phyloP scores from a whole-genome alignment of 495 filamentous ascomycete genomes.

The Sordaria brevicollis region DNA sequence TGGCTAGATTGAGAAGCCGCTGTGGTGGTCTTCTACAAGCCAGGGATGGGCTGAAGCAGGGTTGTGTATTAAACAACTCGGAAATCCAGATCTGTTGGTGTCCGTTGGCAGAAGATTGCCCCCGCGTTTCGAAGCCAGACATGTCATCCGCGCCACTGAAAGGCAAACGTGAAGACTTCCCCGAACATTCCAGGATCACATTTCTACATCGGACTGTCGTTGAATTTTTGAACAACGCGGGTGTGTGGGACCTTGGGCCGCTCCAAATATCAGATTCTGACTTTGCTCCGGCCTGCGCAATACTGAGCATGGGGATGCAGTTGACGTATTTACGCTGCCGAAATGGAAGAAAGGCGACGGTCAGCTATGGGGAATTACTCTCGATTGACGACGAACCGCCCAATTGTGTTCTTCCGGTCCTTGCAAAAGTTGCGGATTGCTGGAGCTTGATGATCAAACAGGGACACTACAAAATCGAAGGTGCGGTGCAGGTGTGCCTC shows the following conservation, averaged over 20 bases:
- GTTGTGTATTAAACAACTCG: too few species aligned
- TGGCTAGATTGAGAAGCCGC: neutral
- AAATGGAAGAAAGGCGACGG: rapidly evolving
- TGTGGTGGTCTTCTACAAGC: neutral
- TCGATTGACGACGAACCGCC: neutral
- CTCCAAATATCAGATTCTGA: neutral
- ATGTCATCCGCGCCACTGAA: neutral
- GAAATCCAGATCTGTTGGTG: too few species aligned
- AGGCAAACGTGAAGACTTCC: neutral
- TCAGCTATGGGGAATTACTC: neutral
- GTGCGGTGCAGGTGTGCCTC: neutral
- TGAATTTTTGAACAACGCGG: neutral
- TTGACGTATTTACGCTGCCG: neutral
- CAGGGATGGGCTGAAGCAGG: rapidly evolving
- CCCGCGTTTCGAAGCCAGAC: rapidly evolving
- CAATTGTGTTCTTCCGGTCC: neutral
- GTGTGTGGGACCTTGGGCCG: neutral
- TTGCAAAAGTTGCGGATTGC: neutral
- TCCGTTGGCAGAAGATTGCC: neutral
- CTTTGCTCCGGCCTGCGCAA: neutral
- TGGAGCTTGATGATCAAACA: neutral
- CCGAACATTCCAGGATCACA: neutral
- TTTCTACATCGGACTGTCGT: neutral
- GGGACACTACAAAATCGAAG: neutral
- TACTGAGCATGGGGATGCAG: neutral